A percentile compares a stretch with the other conserved stretches of the same genome.
phyloP scores from a whole-genome alignment of 352 stramenopile species.

The Phytopythium kandeliae region DNA sequence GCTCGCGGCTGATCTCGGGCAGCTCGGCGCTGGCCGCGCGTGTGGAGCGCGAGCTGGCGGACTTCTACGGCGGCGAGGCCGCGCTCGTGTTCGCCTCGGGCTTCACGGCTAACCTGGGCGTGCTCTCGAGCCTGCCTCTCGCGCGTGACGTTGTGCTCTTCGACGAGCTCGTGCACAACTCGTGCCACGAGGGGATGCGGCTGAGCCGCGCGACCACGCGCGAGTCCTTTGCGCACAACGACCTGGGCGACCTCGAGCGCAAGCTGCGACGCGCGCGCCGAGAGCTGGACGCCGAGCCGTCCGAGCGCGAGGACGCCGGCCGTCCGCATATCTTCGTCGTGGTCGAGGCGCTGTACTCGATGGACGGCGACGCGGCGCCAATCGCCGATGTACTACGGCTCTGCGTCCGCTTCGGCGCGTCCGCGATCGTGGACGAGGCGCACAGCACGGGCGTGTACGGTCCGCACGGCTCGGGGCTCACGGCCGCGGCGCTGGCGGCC shows the following conservation, averaged over 20 bases:
- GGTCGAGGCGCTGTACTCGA: slow-evolving; percentile 98
- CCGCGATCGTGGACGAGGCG: slow-evolving; percentile 96
- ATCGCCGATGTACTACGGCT: slow-evolving; percentile 82
- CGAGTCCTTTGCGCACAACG: slow-evolving; percentile 82
- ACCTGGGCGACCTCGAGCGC: slow-evolving; percentile 55
- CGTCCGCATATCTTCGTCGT: slow-evolving; percentile 83
- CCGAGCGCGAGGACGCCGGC: slow-evolving; percentile 33
- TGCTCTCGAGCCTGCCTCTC: slow-evolving; percentile 91
- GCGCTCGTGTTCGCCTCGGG: slow-evolving; percentile 96
- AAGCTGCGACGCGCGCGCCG: not conserved
- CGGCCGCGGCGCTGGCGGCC: slow-evolving; percentile 47
- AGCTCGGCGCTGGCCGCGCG: slow-evolving; percentile 87
- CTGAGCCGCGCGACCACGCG: slow-evolving; percentile 69
- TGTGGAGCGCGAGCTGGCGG: slow-evolving; percentile 78
- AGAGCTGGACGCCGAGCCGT: too few species aligned
- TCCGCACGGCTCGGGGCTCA: slow-evolving; percentile 62
- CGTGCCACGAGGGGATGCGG: slow-evolving; percentile 91
- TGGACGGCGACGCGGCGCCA: slow-evolving; percentile 96
- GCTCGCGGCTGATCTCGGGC: slow-evolving; percentile 93
- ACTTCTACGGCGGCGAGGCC: slow-evolving; percentile 86
- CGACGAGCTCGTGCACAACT: slow-evolving; percentile 97
- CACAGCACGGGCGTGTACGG: slow-evolving; percentile 92
- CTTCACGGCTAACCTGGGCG: slow-evolving; percentile 95
- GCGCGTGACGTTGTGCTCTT: slow-evolving; percentile 90
- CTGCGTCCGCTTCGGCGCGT: slow-evolving; percentile 72